These are phyloP conservation scores for Lotmaria passim DNA, from an alignment of 208 protist genomes.

Conservation along the genomic window DNA sequence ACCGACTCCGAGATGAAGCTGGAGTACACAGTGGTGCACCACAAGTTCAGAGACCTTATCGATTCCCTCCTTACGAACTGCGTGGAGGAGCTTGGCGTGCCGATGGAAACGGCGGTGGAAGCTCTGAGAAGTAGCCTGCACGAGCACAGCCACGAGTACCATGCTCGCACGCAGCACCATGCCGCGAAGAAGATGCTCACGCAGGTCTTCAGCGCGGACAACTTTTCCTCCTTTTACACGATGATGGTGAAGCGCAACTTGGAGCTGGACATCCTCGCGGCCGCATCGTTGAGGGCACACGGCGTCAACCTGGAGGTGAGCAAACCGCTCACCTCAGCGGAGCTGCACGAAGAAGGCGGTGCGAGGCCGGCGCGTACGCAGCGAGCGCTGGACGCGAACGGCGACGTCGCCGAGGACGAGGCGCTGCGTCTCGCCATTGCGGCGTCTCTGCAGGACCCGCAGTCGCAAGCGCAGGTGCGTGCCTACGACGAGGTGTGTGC, in stretches of 20 bases:
- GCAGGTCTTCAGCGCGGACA: conserved; percentile 83
- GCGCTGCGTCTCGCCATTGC: conserved; percentile 75
- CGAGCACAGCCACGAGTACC: conserved; percentile 6
- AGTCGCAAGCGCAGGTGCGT: conserved; percentile 37
- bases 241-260: conserved; percentile 94
- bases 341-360: conserved; percentile 1
- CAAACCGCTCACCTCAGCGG: not conserved
- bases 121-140: conserved; percentile 46
- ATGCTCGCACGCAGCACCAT: conserved; percentile 24
- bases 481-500: conserved; percentile 77
- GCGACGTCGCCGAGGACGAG: conserved; percentile 74
- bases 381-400: conserved; percentile 44
- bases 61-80: conserved; percentile 85
- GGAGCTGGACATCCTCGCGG: conserved; percentile 88
- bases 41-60: conserved; percentile 80
- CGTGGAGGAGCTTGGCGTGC: conserved; percentile 80
- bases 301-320: conserved; percentile 13
- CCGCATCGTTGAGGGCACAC: conserved; percentile 38
- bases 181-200: conserved; percentile 60
- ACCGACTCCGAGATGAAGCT: conserved; percentile 90
- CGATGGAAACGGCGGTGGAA: conserved; percentile 55
- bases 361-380: conserved; percentile 14
- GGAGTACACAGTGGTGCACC: conserved; percentile 86
- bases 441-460: conserved; percentile 66
- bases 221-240: conserved; percentile 88